phyloP scores from a whole-genome alignment of 1,284 basidiomycete genomes.

The Sporisorium scitamineum region DNA sequence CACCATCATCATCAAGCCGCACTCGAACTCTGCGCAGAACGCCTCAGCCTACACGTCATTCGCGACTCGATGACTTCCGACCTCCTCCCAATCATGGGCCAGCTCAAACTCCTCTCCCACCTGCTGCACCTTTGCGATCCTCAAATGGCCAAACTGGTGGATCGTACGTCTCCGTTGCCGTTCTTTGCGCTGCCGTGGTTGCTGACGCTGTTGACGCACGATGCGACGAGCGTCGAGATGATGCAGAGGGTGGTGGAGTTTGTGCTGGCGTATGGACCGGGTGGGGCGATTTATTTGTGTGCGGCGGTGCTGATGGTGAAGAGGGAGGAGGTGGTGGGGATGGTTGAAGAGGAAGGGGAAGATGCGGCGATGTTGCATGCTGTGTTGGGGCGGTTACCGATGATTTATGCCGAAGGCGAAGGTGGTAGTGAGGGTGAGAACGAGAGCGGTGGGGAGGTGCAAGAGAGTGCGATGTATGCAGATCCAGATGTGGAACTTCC shows the following conservation, averaged over 20 bases:
- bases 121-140: conserved; percentile 79
- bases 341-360: conserved; percentile 29
- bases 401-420: not conserved
- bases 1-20: conserved; percentile 8
- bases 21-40: conserved; percentile 69
- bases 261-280: conserved; percentile 83
- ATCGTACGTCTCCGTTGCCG: conserved; percentile 78
- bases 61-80: conserved; percentile 88
- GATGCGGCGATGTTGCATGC: conserved; percentile 58
- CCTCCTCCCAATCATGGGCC: conserved; percentile 85
- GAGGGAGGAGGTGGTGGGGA: conserved; percentile 19
- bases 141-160: conserved; percentile 77
- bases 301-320: conserved; percentile 73
- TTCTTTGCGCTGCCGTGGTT: conserved; percentile 91
- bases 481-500: conserved; percentile 52
- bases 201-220: conserved; percentile 89
- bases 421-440: not conserved
- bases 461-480: conserved; percentile 17
- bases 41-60: conserved; percentile 82
- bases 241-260: conserved; percentile 91
- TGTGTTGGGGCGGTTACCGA: conserved; percentile 37
- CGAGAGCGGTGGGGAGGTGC: not conserved
- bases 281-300: conserved; percentile 82
- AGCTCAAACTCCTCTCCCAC: conserved; percentile 79
- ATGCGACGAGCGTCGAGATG: conserved; percentile 75